Evolutionary conservation across 1,284 basidiomycete genomes (phyloP).

Genomic region (Clitocybe nebularis): DNA sequence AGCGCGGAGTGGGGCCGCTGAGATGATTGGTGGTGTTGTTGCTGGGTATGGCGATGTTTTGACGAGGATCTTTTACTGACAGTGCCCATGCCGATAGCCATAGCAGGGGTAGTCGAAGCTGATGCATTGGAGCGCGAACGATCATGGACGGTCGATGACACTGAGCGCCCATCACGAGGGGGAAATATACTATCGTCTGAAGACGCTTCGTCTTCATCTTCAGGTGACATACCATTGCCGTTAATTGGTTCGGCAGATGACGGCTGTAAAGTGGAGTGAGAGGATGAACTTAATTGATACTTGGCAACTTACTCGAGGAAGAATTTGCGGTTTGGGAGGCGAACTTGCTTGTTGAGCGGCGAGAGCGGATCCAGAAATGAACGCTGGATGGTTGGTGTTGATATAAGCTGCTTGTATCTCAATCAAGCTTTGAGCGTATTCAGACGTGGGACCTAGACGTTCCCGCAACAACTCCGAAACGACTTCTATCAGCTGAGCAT

Average conservation of each 20-base stretch:
- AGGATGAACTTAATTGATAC: slow-evolving; percentile 5
- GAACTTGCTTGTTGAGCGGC: slow-evolving; percentile 49
- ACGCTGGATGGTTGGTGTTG: slow-evolving; percentile 96
- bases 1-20: slow-evolving; percentile 28
- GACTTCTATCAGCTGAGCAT: slow-evolving; percentile 94
- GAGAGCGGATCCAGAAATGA: slow-evolving; percentile 68
- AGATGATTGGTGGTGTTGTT: slow-evolving; percentile 11
- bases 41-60: slow-evolving; percentile 25
- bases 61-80: slow-evolving; percentile 38
- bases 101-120: slow-evolving; percentile 25
- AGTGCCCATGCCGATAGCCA: slow-evolving; percentile 20
- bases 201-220: slow-evolving; percentile 57
- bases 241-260: slow-evolving; percentile 54
- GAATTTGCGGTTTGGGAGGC: slow-evolving; percentile 37
- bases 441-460: slow-evolving; percentile 92
- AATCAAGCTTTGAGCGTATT: slow-evolving; percentile 95
- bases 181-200: slow-evolving; percentile 55
- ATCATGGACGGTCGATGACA: slow-evolving; percentile 79
- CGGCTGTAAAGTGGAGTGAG: slow-evolving; percentile 35
- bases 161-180: slow-evolving; percentile 64
- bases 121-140: slow-evolving; percentile 46
- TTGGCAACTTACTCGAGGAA: slow-evolving; percentile 48
- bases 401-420: slow-evolving; percentile 99
- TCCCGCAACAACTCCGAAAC: slow-evolving; percentile 95
- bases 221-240: slow-evolving; percentile 39